A percentile compares a stretch with the other conserved stretches of the same genome.
Conservation (phyloP, 2,329 filamentous ascomycete species). For the Dactylellina cionopaga region DNA sequence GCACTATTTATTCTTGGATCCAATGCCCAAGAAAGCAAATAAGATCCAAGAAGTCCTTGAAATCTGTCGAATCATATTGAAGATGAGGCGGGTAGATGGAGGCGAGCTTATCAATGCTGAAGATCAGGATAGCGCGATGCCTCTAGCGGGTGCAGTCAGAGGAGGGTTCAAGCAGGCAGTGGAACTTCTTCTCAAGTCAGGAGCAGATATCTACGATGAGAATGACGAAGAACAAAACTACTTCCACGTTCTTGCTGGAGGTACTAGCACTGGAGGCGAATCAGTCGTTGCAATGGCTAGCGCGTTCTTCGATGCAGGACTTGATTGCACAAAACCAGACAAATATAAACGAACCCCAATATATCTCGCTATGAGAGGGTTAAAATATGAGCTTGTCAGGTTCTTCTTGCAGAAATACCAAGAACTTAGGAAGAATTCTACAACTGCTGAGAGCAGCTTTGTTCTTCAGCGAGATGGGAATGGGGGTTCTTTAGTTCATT, state of each 20-base stretch:
- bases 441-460: background rate
- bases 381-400: background rate
- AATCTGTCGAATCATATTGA: conserved; percentile 24
- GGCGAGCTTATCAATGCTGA: conserved; percentile 19
- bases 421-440: background rate
- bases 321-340: conserved; percentile 3
- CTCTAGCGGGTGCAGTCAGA: conserved; percentile 10
- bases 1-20: conserved; percentile 13
- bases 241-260: conserved; percentile 10
- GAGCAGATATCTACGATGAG: conserved; percentile 21
- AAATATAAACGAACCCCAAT: background rate
- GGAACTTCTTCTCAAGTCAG: conserved; percentile 1
- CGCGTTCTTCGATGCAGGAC: conserved; percentile 1
- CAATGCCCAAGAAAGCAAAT: background rate
- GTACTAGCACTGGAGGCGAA: background rate
- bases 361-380: background rate
- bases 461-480: background rate
- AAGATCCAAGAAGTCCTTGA: conserved; percentile 3
- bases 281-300: background rate
- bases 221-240: background rate
- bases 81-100: conserved; percentile 17
- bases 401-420: conserved; percentile 19
- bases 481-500: background rate
- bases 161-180: conserved; percentile 21
- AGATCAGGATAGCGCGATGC: conserved; percentile 1